Evolutionary conservation across 148 eudicot species (phyloP).

Genomic region (Spergularia marina): DNA sequence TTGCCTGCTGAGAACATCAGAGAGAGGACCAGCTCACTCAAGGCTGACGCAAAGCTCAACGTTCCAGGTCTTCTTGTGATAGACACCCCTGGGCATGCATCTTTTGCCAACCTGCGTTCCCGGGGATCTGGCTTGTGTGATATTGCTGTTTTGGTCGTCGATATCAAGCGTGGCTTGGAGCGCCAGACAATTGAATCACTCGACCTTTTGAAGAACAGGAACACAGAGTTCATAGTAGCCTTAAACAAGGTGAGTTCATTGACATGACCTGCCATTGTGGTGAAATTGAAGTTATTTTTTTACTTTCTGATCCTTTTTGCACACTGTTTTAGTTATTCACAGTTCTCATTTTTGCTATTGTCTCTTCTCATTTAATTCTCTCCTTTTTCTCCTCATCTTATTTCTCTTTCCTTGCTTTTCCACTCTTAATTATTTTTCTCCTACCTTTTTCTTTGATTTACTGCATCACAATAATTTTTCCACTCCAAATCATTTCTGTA

Average conservation of each 20-base stretch:
- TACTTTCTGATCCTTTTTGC: not conserved
- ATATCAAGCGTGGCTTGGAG: constrained; percentile 93
- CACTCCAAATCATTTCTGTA: too few relatives aligned
- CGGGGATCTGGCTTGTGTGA: constrained; percentile 96
- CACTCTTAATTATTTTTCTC: not conserved
- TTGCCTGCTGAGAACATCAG: constrained; percentile 78
- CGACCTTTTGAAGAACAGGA: constrained; percentile 83
- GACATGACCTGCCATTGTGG: too few relatives aligned
- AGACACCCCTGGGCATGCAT: constrained; percentile 96
- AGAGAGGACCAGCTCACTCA: constrained; percentile 71
- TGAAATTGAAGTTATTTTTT: not conserved
- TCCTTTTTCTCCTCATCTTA: not conserved
- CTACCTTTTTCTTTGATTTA: too few relatives aligned
- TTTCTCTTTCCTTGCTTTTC: not conserved
- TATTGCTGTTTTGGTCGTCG: constrained; percentile 89
- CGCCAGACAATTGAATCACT: constrained; percentile 94
- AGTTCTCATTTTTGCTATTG: too few relatives aligned
- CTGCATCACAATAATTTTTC: too few relatives aligned
- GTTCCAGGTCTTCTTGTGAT: constrained; percentile 93
- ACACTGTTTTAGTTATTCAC: too few relatives aligned
- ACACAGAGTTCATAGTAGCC: constrained; percentile 87
- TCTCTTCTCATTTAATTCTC: too few relatives aligned
- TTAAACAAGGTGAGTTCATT: constrained; percentile 67
- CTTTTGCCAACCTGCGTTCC: constrained; percentile 77
- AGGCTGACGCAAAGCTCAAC: constrained; percentile 86